Evolutionary conservation across 257 asterid species (phyloP).

Genomic region (Nicotiana paniculata): DNA sequence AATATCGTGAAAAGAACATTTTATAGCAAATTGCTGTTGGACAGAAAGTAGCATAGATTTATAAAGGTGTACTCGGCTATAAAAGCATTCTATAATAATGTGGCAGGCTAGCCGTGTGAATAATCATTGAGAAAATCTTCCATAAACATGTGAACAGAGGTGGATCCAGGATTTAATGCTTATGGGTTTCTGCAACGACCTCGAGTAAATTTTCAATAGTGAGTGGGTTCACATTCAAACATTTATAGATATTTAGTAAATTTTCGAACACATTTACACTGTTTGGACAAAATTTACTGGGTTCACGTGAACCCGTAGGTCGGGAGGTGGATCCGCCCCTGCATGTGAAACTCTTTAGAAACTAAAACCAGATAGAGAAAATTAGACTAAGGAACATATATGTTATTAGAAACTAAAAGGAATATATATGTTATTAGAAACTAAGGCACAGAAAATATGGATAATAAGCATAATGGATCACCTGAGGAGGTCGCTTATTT

Average conservation of each 20-base stretch:
- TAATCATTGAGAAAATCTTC: background rate
- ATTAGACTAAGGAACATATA: slow-evolving; percentile 7
- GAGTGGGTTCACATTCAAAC: too few species aligned
- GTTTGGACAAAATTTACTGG: too few species aligned
- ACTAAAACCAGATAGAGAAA: background rate
- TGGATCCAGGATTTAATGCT: too few species aligned
- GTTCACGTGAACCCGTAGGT: too few species aligned
- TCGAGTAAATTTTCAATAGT: too few species aligned
- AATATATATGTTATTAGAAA: slow-evolving; percentile 4
- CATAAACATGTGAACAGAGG: background rate
- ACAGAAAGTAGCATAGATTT: background rate
- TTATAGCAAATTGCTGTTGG: background rate
- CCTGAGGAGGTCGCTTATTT: slow-evolving; percentile 94
- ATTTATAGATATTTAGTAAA: too few species aligned
- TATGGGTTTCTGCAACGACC: too few species aligned
- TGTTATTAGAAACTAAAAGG: background rate
- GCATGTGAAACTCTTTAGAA: background rate
- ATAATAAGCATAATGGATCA: slow-evolving; percentile 23
- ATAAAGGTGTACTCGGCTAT: background rate
- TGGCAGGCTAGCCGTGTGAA: background rate
- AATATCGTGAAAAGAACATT: background rate
- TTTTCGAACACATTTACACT: too few species aligned
- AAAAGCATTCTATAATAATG: background rate
- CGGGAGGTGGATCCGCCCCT: too few species aligned
- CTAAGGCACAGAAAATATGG: background rate